Conservation (phyloP, 202 grass and related monocot species). For the Carex arenaria region DNA sequence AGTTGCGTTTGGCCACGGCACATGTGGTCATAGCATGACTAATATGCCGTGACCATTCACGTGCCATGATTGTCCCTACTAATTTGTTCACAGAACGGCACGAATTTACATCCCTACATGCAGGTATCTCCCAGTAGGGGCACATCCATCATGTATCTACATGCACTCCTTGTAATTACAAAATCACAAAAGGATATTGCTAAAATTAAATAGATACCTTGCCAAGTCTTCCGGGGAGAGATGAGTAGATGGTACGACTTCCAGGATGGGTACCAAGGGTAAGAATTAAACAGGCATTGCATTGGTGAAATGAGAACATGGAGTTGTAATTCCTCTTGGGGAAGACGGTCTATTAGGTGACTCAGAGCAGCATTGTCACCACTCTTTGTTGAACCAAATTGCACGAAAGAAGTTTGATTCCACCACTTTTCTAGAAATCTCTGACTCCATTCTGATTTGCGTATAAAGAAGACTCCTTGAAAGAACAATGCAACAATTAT, state of each 20-base stretch:
- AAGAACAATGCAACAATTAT: background rate
- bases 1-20: too few relatives aligned
- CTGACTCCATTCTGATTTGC: conserved; percentile 70
- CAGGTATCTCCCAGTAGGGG: background rate
- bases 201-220: conserved; percentile 34
- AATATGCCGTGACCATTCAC: too few relatives aligned
- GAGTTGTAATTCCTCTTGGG: conserved; percentile 44
- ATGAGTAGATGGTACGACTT: conserved; percentile 51
- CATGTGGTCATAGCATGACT: too few relatives aligned
- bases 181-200: background rate
- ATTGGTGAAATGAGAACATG: conserved; percentile 54
- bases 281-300: conserved; percentile 94
- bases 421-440: conserved; percentile 70
- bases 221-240: conserved; percentile 49
- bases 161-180: background rate
- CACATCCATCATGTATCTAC: background rate
- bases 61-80: too few relatives aligned
- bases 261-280: conserved; percentile 60
- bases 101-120: too few relatives aligned
- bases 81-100: too few relatives aligned
- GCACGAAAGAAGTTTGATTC: conserved; percentile 78
- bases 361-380: conserved; percentile 82
- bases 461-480: conserved; percentile 70
- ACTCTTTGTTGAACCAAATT: conserved; percentile 62
- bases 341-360: conserved; percentile 48